phyloP scores from a whole-genome alignment of 169 alveolate species.

The Plasmodium adleri region DNA sequence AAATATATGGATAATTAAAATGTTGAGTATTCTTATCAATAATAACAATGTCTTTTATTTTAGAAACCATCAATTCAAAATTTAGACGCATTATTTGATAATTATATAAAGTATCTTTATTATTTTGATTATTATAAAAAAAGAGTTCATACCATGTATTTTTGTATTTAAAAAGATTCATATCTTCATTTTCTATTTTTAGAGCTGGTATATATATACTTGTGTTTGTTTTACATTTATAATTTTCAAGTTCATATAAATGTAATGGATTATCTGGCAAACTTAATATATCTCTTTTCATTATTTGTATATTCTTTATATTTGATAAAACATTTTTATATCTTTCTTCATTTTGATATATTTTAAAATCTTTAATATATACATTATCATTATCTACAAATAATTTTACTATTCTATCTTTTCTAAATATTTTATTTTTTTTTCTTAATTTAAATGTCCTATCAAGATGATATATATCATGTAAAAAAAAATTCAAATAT shows the following conservation, averaged over 20 bases:
- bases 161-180: conserved; percentile 49
- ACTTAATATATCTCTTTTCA: conserved; percentile 40
- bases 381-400: conserved; percentile 24
- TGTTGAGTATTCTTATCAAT: conserved; percentile 38
- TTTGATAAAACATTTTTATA: conserved; percentile 36
- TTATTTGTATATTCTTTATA: conserved; percentile 6
- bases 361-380: conserved; percentile 15
- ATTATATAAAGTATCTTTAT: conserved; percentile 27
- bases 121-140: conserved; percentile 38
- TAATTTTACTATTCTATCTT: conserved; percentile 26
- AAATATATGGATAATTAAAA: conserved; percentile 63
- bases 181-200: conserved; percentile 30
- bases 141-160: conserved; percentile 74
- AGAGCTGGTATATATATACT: conserved; percentile 23
- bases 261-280: conserved; percentile 32
- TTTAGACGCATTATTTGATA: conserved; percentile 37
- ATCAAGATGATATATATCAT: background rate
- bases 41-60: conserved; percentile 57
- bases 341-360: conserved; percentile 39
- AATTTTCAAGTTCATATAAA: conserved; percentile 43
- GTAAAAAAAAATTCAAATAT: background rate
- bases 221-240: conserved; percentile 9
- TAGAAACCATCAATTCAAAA: conserved; percentile 42
- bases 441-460: background rate
- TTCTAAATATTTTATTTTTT: background rate